phyloP scores from a whole-genome alignment of 352 stramenopile genomes.

The Pythium scleroteichum region DNA sequence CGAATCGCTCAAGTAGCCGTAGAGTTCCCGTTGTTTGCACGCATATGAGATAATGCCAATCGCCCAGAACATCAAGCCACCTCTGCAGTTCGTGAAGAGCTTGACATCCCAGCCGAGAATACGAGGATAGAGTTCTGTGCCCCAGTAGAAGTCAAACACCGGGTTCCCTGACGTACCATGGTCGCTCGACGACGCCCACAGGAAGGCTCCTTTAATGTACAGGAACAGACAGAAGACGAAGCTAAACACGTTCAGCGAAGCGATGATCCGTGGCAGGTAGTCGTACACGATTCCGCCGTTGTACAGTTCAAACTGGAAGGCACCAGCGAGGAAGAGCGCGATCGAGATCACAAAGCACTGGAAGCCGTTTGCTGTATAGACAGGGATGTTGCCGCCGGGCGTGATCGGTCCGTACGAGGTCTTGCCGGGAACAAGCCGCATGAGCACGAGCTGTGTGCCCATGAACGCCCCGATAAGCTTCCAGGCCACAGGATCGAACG shows the following conservation, averaged over 20 bases:
- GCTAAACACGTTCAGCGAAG: conserved; percentile 94
- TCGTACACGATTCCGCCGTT: conserved; percentile 86
- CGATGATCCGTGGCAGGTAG: conserved; percentile 84
- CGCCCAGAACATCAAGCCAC: conserved; percentile 97
- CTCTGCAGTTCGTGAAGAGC: conserved; percentile 97
- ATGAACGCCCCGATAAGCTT: conserved; percentile 90
- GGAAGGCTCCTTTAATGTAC: conserved; percentile 90
- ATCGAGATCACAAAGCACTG: conserved; percentile 89
- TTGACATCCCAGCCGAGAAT: conserved; percentile 95
- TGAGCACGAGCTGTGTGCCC: conserved; percentile 88
- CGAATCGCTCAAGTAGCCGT: conserved; percentile 80
- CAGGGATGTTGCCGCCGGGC: conserved; percentile 83
- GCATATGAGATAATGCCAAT: conserved; percentile 90
- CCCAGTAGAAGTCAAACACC: conserved; percentile 97
- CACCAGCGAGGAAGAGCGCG: conserved; percentile 62
- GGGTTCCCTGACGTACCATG: conserved; percentile 89
- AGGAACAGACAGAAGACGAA: conserved; percentile 92
- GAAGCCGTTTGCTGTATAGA: conserved; percentile 94
- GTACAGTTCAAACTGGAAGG: conserved; percentile 56
- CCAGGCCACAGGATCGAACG: conserved; percentile 85
- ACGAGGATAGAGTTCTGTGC: conserved; percentile 96
- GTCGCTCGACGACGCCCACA: conserved; percentile 90
- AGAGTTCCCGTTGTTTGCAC: conserved; percentile 85
- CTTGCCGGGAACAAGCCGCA: conserved; percentile 89
- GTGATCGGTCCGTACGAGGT: conserved; percentile 85